Evolutionary conservation across 139 green algal species (phyloP), one percentile per base, ranked within the genome.

Genomic region (Chlamydomonas eustigma): DNA sequence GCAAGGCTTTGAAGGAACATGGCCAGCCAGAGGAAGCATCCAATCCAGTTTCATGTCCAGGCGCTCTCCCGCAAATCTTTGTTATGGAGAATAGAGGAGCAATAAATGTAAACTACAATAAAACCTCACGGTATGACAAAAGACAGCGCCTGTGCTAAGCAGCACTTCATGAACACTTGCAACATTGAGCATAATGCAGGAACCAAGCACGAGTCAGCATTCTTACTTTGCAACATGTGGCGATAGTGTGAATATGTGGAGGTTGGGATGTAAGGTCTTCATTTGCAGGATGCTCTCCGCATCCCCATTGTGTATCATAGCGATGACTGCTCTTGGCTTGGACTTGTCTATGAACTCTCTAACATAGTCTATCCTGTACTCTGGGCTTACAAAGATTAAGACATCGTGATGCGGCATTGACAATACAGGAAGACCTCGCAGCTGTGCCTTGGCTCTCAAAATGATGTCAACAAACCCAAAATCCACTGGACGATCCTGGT

Each of bases 1-100:
- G 71, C 71, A 77, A 3, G 38, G 30, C 4, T 37, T 37, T 1
- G 2, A 4, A 1, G 44, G 38, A 38, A 37, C 3, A 4, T 66
- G 71, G 1, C 34, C 71, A 50, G 39, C 37, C 25, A 77, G 71
- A 2, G 71, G 71, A 34, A 77, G 50, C 71, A 77, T 69, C 71
- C 71, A 77, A n/a, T 68, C 50, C 2, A 77, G 18, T 25, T 50
- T 18, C 50, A 50, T 37, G 25, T 77, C 64, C 6, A 75, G 69
- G 5, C 69, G 69, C 31, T 51, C 31, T 3, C 22, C 37, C 12
- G 51, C 69, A 64, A 75, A 75, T 18, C 44, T 58, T 12, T n/a
- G n/a, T n/a, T n/a, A n/a, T n/a, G n/a, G n/a, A n/a, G n/a, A n/a
- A n/a, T n/a, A n/a, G n/a, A n/a, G n/a, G n/a, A n/a, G n/a, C n/a